Evolutionary conservation across 2,329 filamentous ascomycete genomes (phyloP).

Genomic region (Leptographium procerum): DNA sequence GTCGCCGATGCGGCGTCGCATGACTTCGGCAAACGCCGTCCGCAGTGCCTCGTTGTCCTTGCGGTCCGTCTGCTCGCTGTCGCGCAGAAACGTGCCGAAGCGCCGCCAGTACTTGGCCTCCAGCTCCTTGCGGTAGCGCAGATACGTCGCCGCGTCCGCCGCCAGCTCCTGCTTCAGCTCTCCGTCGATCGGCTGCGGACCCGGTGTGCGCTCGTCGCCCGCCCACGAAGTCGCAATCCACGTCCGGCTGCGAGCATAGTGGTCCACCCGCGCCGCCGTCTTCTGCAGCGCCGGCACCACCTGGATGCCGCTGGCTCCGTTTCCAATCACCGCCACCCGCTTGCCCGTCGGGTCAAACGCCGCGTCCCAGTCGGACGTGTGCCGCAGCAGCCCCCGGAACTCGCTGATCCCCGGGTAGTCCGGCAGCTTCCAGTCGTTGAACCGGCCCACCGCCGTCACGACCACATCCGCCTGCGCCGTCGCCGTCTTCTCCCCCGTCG

Average conservation of each 20-base stretch:
- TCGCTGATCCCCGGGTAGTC: conserved; percentile 35
- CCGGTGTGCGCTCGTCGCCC: conserved; percentile 40
- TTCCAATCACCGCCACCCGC: conserved; percentile 42
- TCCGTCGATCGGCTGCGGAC: conserved; percentile 38
- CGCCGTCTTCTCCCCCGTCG: conserved; percentile 22
- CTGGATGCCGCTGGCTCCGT: conserved; percentile 42
- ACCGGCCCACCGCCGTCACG: conserved; percentile 51
- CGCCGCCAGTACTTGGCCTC: conserved; percentile 52
- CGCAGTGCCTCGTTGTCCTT: conserved; percentile 34
- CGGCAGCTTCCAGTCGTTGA: conserved; percentile 42
- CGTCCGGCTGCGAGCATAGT: conserved; percentile 53
- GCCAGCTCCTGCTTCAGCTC: conserved; percentile 42
- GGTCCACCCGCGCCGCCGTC: conserved; percentile 40
- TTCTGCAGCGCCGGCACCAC: conserved; percentile 36
- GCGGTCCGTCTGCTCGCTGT: conserved; percentile 22
- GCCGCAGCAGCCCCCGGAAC: conserved; percentile 42
- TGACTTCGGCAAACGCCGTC: conserved; percentile 37
- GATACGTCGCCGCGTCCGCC: conserved; percentile 47
- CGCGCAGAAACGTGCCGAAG: conserved; percentile 42
- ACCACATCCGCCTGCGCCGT: conserved; percentile 44
- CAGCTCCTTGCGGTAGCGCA: conserved; percentile 44
- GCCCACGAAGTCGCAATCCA: conserved; percentile 58
- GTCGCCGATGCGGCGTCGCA: conserved; percentile 39
- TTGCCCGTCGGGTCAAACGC: conserved; percentile 35
- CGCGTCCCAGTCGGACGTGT: conserved; percentile 44